These are phyloP conservation scores for Lachnellula willkommii DNA, from an alignment of 2,329 filamentous ascomycete species.

Conservation along the genomic window DNA sequence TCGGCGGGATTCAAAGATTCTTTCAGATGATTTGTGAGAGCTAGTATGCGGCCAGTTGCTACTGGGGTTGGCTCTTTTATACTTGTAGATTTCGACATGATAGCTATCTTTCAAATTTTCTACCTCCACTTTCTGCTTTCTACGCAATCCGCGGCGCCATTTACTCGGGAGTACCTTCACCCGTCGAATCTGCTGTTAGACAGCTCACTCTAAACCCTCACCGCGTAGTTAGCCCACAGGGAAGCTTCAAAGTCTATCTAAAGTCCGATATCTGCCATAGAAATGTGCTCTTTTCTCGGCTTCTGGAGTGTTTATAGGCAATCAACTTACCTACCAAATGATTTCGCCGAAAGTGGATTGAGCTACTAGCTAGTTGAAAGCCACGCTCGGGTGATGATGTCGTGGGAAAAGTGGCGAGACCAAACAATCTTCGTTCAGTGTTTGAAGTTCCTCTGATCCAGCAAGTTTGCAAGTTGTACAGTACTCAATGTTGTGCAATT, in stretches of 20 bases:
- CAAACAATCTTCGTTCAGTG: neutral
- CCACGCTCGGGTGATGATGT: neutral
- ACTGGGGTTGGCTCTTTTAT: slow-evolving; percentile 15
- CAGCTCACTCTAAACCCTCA: neutral
- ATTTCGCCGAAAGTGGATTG: neutral
- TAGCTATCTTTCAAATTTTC: slow-evolving; percentile 4
- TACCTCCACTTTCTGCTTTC: slow-evolving; percentile 5
- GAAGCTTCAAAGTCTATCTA: slow-evolving; percentile 4
- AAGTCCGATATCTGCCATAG: slow-evolving; percentile 10
- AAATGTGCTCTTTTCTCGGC: neutral
- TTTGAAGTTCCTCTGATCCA: no score
- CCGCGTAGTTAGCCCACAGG: neutral
- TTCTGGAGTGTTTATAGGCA: neutral
- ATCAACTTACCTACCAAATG: neutral
- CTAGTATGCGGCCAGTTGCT: slow-evolving; percentile 21
- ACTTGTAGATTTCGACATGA: slow-evolving; percentile 15
- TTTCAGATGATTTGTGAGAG: slow-evolving; percentile 25
- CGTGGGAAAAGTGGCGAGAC: neutral
- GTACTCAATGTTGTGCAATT: no score
- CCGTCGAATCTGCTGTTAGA: slow-evolving; percentile 5
- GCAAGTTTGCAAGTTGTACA: no score
- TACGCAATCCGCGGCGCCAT: slow-evolving; percentile 12
- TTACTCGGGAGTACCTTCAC: slow-evolving; percentile 1
- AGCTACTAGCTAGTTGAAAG: neutral
- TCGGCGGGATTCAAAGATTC: slow-evolving; percentile 17